Evolutionary conservation across 2,329 filamentous ascomycete genomes (phyloP), one percentile per base, ranked within the genome.

Genomic region (Ophiosphaerella herpotricha): DNA sequence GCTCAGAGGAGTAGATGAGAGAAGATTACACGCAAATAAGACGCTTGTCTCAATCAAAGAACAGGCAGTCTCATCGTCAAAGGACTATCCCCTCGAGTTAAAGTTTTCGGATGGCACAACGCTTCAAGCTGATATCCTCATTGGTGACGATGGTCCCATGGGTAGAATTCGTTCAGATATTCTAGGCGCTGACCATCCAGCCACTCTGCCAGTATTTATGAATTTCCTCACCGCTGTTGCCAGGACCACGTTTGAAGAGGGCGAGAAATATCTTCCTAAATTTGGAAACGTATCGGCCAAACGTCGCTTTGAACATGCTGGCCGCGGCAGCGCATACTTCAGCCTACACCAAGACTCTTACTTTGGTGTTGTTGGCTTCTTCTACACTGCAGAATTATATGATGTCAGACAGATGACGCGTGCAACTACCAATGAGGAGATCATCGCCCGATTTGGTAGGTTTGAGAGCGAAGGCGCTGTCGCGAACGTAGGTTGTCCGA

Each of bases 191-290:
- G 16, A 23, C 5, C 40, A 43, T 43, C 32, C 40, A 11, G 40
- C 40, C 18, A 43, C 26, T 13, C 26, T 16, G 18, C 40, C 40
- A 5, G 40, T 43, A 5, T 43, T 43, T 13, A 43, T 43, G 40
- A 33, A 43, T 21, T 34, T 43, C 32, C 31, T 43, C 18, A 33
- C 40, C 18, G 40, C 40, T 18, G 40, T 43, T 13, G 40, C 40
- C 4, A 13, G 21, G 16, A 29, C 33, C 4, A 13, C 40, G 11
- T 29, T 16, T 11, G 40, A 43, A 13, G 40, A 43, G 7, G 40
- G 26, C 13, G 21, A 43, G 40, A 34, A 33, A 9, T 21, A 34
- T 24, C 40, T 43, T 23, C 13, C 14, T 13, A 23, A 35, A 16
- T 43, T 21, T 34, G 29, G 29, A 8, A 34, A 35, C n/a, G 9